phyloP scores from a whole-genome alignment of 257 asterid genomes.

The Solanum virginianum region DNA sequence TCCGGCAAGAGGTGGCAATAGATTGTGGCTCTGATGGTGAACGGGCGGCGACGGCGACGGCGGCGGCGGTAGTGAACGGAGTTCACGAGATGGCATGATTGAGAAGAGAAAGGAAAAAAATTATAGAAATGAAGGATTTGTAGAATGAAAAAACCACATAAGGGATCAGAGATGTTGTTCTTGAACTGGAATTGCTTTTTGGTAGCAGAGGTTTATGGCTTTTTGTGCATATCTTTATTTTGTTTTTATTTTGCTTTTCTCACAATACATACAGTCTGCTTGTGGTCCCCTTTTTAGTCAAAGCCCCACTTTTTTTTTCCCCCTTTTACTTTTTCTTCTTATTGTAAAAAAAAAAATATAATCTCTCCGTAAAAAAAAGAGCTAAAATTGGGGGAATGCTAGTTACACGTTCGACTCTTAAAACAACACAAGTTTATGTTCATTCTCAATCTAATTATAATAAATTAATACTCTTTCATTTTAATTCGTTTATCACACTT shows the following conservation, averaged over 20 bases:
- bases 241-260: not conserved
- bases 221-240: not conserved
- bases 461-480: no score
- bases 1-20: constrained; percentile 47
- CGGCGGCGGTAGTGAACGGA: constrained; percentile 17
- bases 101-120: not conserved
- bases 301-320: not conserved
- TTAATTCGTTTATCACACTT: no score
- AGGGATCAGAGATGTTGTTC: not conserved
- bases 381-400: not conserved
- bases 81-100: constrained; percentile 73
- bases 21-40: constrained; percentile 17
- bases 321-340: not conserved
- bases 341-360: no score
- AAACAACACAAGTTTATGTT: no score
- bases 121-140: not conserved
- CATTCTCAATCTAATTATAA: no score
- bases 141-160: not conserved
- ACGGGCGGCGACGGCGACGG: constrained; percentile 7
- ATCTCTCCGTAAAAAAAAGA: not conserved
- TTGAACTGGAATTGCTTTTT: not conserved
- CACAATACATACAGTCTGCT: not conserved
- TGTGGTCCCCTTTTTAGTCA: not conserved
- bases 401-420: not conserved
- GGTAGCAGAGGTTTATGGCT: not conserved